A percentile compares a stretch with the other conserved stretches of the same genome.
These are phyloP conservation scores for Amaranthus tricolor DNA, from an alignment of 179 eudicot species.

Conservation along the genomic window DNA sequence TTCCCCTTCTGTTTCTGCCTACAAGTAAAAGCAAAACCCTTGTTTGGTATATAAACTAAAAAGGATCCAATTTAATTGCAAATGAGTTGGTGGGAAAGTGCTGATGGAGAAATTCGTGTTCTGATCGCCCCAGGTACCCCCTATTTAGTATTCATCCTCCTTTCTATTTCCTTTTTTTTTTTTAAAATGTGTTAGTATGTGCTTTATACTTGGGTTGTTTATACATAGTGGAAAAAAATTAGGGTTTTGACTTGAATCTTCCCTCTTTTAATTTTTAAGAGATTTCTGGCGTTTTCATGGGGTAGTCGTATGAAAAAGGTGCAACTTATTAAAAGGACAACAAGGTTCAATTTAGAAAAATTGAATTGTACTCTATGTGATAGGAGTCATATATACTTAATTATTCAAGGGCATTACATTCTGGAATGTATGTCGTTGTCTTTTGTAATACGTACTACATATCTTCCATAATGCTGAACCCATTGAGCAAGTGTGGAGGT, in stretches of 20 bases:
- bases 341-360: too few relatives aligned
- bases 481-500: too few relatives aligned
- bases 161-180: background rate
- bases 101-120: conserved; percentile 50
- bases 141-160: background rate
- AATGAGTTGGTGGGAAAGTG: conserved; percentile 64
- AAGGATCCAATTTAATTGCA: conserved; percentile 7
- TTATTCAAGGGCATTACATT: background rate
- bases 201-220: background rate
- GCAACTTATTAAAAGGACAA: too few relatives aligned
- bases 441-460: too few relatives aligned
- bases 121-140: conserved; percentile 58
- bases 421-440: too few relatives aligned
- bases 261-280: background rate
- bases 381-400: background rate
- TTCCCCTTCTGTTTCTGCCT: too few relatives aligned
- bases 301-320: background rate
- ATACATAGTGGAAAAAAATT: background rate
- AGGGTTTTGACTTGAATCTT: background rate
- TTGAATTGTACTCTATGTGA: background rate
- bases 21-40: background rate
- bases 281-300: background rate
- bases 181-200: background rate
- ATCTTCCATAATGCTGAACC: background rate
- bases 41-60: background rate